phyloP scores from a whole-genome alignment of 108 stramenopile genomes.

The Poteriospumella lacustris region DNA sequence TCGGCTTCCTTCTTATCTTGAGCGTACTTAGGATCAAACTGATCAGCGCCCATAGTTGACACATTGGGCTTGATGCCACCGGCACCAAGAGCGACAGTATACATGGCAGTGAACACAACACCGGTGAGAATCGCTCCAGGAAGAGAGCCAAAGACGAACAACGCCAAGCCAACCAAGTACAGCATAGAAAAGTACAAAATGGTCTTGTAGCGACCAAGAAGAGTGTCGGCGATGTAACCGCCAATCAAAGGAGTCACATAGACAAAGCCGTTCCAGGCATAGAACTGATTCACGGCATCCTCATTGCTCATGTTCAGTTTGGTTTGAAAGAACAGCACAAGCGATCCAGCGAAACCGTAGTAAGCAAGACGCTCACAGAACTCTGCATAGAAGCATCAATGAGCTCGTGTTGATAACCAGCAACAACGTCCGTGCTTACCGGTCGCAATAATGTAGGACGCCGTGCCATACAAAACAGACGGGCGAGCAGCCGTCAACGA shows the following conservation, averaged over 20 bases:
- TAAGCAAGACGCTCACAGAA: slow-evolving; percentile 46
- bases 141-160: slow-evolving; percentile 33
- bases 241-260: slow-evolving; percentile 42
- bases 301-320: slow-evolving; percentile 37
- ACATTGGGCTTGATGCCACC: slow-evolving; percentile 52
- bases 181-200: slow-evolving; percentile 33
- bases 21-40: slow-evolving; percentile 38
- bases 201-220: slow-evolving; percentile 36
- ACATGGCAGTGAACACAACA: slow-evolving; percentile 19
- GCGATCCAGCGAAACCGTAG: slow-evolving; percentile 36
- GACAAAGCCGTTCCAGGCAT: slow-evolving; percentile 39
- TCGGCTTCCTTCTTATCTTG: slow-evolving; percentile 32
- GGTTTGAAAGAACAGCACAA: slow-evolving; percentile 29
- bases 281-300: slow-evolving; percentile 40
- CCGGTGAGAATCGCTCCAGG: slow-evolving; percentile 14
- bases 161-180: slow-evolving; percentile 36
- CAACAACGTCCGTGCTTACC: no score
- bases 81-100: slow-evolving; percentile 31
- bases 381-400: no score
- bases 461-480: no score
- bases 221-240: slow-evolving; percentile 41
- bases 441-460: no score
- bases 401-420: no score
- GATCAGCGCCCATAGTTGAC: slow-evolving; percentile 46
- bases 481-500: no score